A percentile compares a stretch with the other conserved stretches of the same genome.
Evolutionary conservation across 768 basidiomycete genomes (phyloP).

Genomic region (Panaeolus papilionaceus): DNA sequence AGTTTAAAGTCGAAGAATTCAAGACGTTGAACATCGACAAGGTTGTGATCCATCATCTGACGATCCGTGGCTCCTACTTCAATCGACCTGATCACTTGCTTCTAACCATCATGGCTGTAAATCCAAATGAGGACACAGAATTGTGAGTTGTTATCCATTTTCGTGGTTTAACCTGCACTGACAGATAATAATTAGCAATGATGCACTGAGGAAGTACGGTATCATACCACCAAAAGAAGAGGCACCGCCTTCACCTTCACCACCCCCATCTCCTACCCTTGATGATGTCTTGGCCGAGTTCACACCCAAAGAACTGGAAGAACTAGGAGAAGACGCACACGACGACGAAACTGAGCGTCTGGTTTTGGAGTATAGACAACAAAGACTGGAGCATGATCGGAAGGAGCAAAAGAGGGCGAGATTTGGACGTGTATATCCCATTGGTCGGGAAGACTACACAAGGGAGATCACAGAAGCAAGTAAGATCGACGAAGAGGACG

Average conservation of each 20-base stretch:
- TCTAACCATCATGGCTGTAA: constrained; percentile 59
- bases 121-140: constrained; percentile 94
- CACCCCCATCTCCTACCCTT: constrained; percentile 77
- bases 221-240: constrained; percentile 81
- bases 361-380: constrained; percentile 68
- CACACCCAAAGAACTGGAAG: constrained; percentile 65
- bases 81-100: neutral
- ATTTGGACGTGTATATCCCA: constrained; percentile 88
- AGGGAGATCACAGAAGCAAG: constrained; percentile 96
- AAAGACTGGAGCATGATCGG: constrained; percentile 69
- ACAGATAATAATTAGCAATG: constrained; percentile 64
- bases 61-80: neutral
- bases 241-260: constrained; percentile 78
- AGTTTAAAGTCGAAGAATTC: neutral
- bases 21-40: neutral
- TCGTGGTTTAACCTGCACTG: neutral
- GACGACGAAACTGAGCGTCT: constrained; percentile 81
- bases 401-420: constrained; percentile 62
- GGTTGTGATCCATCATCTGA: neutral
- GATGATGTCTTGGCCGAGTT: constrained; percentile 71
- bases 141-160: constrained; percentile 63
- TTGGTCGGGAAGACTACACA: constrained; percentile 93
- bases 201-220: constrained; percentile 90
- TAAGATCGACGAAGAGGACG: constrained; percentile 66
- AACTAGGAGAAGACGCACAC: constrained; percentile 72